Conservation (phyloP, 768 basidiomycete genomes). For the Lentinula boryana region DNA sequence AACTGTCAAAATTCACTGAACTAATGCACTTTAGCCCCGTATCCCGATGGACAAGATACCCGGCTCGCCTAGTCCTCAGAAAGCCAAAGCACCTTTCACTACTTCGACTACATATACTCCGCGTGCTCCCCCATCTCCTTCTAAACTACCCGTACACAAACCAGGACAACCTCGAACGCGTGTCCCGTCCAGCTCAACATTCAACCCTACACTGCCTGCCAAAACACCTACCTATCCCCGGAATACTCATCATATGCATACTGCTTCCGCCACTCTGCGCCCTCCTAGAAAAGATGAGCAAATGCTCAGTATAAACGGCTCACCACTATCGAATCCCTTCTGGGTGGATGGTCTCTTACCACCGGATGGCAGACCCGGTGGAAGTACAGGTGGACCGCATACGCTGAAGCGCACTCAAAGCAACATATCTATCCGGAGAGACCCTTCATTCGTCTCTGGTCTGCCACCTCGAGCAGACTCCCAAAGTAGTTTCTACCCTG, state of each 20-base stretch:
- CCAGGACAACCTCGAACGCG: constrained; percentile 18
- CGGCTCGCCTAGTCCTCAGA: constrained; percentile 40
- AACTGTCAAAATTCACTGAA: not conserved
- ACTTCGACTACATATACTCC: constrained; percentile 14
- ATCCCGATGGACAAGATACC: constrained; percentile 13
- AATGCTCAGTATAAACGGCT: constrained; percentile 79
- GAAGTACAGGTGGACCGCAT: constrained; percentile 9
- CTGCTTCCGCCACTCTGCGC: constrained; percentile 41
- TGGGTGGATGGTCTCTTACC: constrained; percentile 18
- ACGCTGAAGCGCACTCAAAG: constrained; percentile 45
- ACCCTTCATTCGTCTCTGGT: constrained; percentile 41
- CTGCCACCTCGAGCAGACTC: constrained; percentile 44
- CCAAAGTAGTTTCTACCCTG: constrained; percentile 41
- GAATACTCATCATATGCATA: constrained; percentile 4
- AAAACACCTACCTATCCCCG: constrained; percentile 51
- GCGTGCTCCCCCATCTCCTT: constrained; percentile 43
- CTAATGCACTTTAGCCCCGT: constrained; percentile 16
- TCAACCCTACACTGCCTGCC: constrained; percentile 63
- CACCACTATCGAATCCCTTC: constrained; percentile 75
- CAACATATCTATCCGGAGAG: constrained; percentile 56
- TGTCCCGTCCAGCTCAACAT: constrained; percentile 59
- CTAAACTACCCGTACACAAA: constrained; percentile 34
- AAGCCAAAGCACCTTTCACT: constrained; percentile 40
- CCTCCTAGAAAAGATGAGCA: constrained; percentile 70
- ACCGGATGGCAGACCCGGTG: constrained; percentile 2